These are phyloP conservation scores for Spongospora subterranea DNA, from an alignment of 208 protist genomes.

Conservation along the genomic window DNA sequence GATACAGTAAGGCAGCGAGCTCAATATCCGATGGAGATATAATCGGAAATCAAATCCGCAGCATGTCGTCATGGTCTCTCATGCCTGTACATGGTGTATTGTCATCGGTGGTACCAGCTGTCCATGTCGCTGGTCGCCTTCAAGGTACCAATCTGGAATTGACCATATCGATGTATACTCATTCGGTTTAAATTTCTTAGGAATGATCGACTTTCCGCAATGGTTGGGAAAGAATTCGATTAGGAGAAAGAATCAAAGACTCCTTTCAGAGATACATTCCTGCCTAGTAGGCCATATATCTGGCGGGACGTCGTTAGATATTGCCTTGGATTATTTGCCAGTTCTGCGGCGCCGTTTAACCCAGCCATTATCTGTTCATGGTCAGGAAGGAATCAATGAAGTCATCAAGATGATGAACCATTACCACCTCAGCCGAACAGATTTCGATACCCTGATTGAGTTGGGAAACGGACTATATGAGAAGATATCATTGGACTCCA, in stretches of 20 bases:
- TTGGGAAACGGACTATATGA: neutral
- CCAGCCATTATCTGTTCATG: conserved; percentile 30
- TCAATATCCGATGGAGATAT: conserved; percentile 71
- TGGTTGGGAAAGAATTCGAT: conserved; percentile 67
- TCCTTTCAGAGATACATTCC: neutral
- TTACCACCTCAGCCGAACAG: conserved; percentile 66
- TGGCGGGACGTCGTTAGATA: neutral
- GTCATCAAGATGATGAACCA: conserved; percentile 59
- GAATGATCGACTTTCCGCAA: conserved; percentile 39
- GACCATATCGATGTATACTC: neutral
- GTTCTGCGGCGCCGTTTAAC: neutral
- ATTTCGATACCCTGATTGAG: conserved; percentile 67
- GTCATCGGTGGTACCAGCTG: conserved; percentile 64
- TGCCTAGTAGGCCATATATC: neutral
- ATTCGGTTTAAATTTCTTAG: neutral
- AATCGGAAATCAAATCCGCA: conserved; percentile 43
- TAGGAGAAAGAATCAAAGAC: conserved; percentile 57
- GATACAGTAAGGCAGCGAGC: conserved; percentile 60
- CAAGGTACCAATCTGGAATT: no score
- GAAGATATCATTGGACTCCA: conserved; percentile 26
- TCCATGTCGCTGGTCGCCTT: conserved; percentile 46
- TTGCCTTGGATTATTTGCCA: conserved; percentile 56
- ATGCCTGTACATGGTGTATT: conserved; percentile 64
- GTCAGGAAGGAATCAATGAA: conserved; percentile 58
- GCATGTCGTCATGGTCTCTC: conserved; percentile 60